A percentile compares a stretch with the other conserved stretches of the same genome.
These are phyloP conservation scores for Penicillium crystallinum DNA, from an alignment of 495 filamentous ascomycete species.

Conservation along the genomic window DNA sequence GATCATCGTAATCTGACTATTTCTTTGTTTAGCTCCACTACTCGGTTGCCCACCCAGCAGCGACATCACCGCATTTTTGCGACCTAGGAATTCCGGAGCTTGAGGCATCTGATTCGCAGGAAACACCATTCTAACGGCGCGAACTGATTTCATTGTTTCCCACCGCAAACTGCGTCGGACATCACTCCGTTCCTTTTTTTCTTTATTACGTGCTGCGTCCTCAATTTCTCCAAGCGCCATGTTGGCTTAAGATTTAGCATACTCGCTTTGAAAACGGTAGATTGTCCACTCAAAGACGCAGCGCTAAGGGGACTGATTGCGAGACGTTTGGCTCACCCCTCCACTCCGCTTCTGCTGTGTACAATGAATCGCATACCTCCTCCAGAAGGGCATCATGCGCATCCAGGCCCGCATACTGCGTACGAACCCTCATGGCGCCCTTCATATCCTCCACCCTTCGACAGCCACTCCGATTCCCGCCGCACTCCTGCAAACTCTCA, in stretches of 20 bases:
- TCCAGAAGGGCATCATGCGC: slow-evolving; percentile 25
- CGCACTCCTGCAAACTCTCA: slow-evolving; percentile 29
- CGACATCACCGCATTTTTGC: slow-evolving; percentile 3
- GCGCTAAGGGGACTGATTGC: background rate
- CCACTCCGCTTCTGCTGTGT: slow-evolving; percentile 7
- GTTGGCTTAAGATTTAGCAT: background rate
- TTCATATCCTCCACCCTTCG: slow-evolving; percentile 29
- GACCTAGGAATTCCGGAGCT: slow-evolving; percentile 2
- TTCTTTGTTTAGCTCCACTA: slow-evolving; percentile 24
- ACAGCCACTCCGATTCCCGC: slow-evolving; percentile 29
- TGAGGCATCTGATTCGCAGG: slow-evolving; percentile 1
- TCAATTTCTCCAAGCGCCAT: background rate
- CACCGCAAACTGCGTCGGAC: background rate
- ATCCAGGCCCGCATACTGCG: slow-evolving; percentile 21
- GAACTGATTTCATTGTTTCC: slow-evolving; percentile 1
- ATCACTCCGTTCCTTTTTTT: background rate
- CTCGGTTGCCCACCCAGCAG: background rate
- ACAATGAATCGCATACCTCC: slow-evolving; percentile 35
- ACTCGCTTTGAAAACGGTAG: slow-evolving; percentile 11
- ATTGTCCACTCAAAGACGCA: background rate
- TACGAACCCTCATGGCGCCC: slow-evolving; percentile 36
- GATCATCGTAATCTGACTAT: slow-evolving; percentile 19
- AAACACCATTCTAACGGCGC: background rate
- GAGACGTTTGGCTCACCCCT: slow-evolving; percentile 1
- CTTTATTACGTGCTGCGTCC: background rate